phyloP scores from a whole-genome alignment of 371 early-diverging fungal species.

The Coemansia sp. region DNA sequence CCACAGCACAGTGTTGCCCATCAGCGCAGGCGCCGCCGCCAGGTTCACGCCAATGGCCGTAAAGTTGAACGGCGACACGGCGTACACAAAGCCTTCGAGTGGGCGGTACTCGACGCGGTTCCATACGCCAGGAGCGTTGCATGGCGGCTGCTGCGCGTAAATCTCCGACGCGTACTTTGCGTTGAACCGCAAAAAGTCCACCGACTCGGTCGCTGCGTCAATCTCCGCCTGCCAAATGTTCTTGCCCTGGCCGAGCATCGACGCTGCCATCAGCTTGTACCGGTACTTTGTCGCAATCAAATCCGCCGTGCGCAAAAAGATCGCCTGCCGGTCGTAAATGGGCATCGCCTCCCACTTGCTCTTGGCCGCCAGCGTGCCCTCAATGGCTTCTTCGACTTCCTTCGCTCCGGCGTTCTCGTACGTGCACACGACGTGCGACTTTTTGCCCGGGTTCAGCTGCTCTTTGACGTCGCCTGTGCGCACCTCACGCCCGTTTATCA shows the following conservation, averaged over 20 bases:
- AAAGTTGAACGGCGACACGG: conserved; percentile 98
- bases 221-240: conserved; percentile 99
- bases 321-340: conserved; percentile 91
- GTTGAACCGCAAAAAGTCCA: conserved; percentile 96
- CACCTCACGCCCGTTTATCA: conserved; percentile 85
- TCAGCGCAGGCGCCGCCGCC: conserved; percentile 90
- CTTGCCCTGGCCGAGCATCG: conserved; percentile 99
- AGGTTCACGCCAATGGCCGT: conserved; percentile 98
- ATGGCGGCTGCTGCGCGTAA: conserved; percentile 89
- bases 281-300: conserved; percentile 87
- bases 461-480: conserved; percentile 63
- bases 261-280: conserved; percentile 93
- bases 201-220: conserved; percentile 91
- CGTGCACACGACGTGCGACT: conserved; percentile 75
- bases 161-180: conserved; percentile 92
- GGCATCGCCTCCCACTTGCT: conserved; percentile 91
- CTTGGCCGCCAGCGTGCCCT: conserved; percentile 85
- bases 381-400: conserved; percentile 82
- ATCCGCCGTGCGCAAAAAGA: conserved; percentile 98
- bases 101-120: conserved; percentile 96
- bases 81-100: conserved; percentile 95
- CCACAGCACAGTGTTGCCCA: conserved; percentile 98
- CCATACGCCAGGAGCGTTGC: conserved; percentile 87
- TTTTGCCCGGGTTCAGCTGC: conserved; percentile 85
- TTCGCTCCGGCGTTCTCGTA: conserved; percentile 81